Evolutionary conservation across 768 basidiomycete genomes (phyloP), one percentile per base, ranked within the genome.

Genomic region (Boletus pseudo-olivaceus): DNA sequence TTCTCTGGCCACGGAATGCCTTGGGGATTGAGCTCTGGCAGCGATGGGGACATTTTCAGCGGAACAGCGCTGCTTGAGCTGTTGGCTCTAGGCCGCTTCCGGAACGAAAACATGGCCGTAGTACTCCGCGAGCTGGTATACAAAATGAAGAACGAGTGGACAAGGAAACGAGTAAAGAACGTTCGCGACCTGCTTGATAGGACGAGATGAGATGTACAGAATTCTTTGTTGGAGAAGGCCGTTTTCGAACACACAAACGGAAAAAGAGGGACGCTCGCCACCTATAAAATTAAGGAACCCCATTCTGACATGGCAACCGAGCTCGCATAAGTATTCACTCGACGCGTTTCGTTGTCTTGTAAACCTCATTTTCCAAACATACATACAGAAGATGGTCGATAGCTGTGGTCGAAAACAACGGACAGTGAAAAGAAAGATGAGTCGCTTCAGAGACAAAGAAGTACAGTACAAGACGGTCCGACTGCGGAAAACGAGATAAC

Each of bases 1-100:
- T 85, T 79, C 72, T 86, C 87, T 23, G 91, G 91, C 91, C 91
- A 93, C 53, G 86, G 86, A 37, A 90, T 87, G 34, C 84, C 88
- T 63, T 84, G 85, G 41, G 85, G 79, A 49, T 75, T 78, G 60
- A 93, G 79, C 65, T 90, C 83, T 53, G 91, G 91, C 35, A 93
- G 79, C 47, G 90, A 92, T 8, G 89, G 87, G 38, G 88, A 89
- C n/a, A 83, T 77, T 63, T 83, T 85, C 49, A 92, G 77, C 56
- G 73, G 72, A 34, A 77, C 72, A 20, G 51, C 65, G 54, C 66
- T 66, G 63, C 56, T 55, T 39, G 77, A 71, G 62, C 78, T 74
- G 62, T 69, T 72, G 72, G 78, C 76, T 75, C 77, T 83, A 62
- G 70, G 72, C 54, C 81, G 76, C 70, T 84, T 88, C 62, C 87